Percentiles rank a stretch among this genome's conserved stretches.
These are phyloP conservation scores for Penicillium waksmanii DNA, from an alignment of 495 filamentous ascomycete genomes.

Conservation along the genomic window DNA sequence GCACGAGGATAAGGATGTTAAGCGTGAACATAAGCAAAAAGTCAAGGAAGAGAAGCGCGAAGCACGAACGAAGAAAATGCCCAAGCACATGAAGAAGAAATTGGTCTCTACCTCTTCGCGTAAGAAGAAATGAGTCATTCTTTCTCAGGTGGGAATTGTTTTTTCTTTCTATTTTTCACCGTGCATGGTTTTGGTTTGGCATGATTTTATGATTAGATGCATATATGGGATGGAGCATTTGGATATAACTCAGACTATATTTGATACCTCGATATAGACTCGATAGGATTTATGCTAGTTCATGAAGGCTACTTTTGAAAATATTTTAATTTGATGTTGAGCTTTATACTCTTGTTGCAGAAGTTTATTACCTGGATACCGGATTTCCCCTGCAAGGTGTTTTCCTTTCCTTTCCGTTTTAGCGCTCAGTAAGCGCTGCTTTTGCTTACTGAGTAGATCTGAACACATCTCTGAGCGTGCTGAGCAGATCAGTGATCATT, in stretches of 20 bases:
- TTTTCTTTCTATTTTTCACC: conserved; percentile 4
- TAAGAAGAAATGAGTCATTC: conserved; percentile 46
- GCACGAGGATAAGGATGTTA: conserved; percentile 87
- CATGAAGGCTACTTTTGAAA: not conserved
- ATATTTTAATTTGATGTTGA: no score
- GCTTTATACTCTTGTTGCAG: no score
- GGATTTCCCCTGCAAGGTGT: no score
- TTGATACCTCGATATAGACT: conserved; percentile 36
- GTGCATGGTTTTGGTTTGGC: conserved; percentile 24
- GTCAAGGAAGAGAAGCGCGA: conserved; percentile 96
- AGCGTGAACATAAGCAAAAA: conserved; percentile 84
- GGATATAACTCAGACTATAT: conserved; percentile 20
- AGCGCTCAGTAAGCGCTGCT: no score
- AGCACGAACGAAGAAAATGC: conserved; percentile 90
- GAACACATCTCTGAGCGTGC: no score
- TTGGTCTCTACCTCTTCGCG: conserved; percentile 44
- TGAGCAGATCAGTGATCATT: no score
- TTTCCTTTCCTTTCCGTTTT: no score
- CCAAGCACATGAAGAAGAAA: conserved; percentile 87
- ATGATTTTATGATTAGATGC: conserved; percentile 39
- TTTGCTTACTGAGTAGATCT: no score
- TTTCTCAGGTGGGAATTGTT: conserved; percentile 7
- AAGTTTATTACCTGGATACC: no score
- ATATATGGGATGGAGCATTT: conserved; percentile 39
- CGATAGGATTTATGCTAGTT: conserved; percentile 14